phyloP scores from a whole-genome alignment of 495 filamentous ascomycete species.

The Xylaria bambusicola region DNA sequence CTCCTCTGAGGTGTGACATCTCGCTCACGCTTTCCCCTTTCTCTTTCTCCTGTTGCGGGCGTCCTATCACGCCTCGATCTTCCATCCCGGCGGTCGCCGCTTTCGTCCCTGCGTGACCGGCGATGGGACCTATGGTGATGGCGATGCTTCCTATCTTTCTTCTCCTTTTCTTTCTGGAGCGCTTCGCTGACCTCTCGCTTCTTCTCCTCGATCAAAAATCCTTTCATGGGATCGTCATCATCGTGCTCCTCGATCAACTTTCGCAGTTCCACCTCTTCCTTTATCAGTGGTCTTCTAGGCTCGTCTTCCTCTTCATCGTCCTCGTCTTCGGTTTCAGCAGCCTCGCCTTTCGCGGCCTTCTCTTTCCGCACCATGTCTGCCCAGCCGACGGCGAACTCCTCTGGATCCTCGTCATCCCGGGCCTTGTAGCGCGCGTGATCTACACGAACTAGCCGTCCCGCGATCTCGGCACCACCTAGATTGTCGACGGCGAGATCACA shows the following conservation, averaged over 20 bases:
- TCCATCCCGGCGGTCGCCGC: conserved; percentile 23
- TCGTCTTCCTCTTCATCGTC: conserved; percentile 41
- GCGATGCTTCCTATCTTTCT: conserved; percentile 43
- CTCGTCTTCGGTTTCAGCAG: conserved; percentile 37
- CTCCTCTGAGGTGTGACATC: conserved; percentile 31
- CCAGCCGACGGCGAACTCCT: conserved; percentile 53
- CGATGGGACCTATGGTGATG: conserved; percentile 54
- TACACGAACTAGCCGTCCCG: conserved; percentile 79
- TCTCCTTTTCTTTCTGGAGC: conserved; percentile 55
- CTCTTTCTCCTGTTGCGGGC: conserved; percentile 21
- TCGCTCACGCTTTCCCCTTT: conserved; percentile 24
- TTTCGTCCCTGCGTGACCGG: conserved; percentile 36
- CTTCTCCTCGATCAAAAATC: conserved; percentile 83
- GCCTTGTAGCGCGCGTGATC: conserved; percentile 91
- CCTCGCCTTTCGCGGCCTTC: conserved; percentile 31
- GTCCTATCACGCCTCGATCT: conserved; percentile 30
- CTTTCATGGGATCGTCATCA: conserved; percentile 97
- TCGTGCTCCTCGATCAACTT: conserved; percentile 78
- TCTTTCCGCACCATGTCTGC: conserved; percentile 46
- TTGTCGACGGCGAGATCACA: conserved; percentile 96
- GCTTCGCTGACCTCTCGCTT: conserved; percentile 80
- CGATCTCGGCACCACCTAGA: conserved; percentile 78
- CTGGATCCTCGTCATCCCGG: conserved; percentile 80
- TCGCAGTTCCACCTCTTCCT: conserved; percentile 73
- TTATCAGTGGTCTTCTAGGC: conserved; percentile 46